Percentiles rank a stretch among this genome's conserved stretches.
These are phyloP conservation scores for Colletotrichum sp. DNA, from an alignment of 2,329 filamentous ascomycete species.

Conservation along the genomic window DNA sequence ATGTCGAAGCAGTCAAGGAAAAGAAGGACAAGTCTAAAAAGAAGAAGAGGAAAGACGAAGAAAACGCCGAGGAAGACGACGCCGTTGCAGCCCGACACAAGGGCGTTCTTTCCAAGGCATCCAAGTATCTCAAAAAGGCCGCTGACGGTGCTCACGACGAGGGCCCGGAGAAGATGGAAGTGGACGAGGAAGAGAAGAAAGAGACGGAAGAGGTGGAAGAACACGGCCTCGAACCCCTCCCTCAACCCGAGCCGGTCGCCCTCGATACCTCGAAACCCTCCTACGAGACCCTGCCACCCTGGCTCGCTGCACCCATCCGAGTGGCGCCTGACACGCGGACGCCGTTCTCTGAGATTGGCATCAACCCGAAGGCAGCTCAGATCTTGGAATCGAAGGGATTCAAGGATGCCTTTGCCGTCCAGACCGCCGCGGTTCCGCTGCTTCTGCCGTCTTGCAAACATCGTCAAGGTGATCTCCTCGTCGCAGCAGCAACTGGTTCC, in stretches of 20 bases:
- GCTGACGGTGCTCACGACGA: conserved; percentile 41
- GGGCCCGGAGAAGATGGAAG: conserved; percentile 33
- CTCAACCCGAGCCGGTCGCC: conserved; percentile 71
- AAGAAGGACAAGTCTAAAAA: conserved; percentile 28
- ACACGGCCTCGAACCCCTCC: conserved; percentile 80
- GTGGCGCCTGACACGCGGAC: conserved; percentile 64
- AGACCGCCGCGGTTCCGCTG: conserved; percentile 80
- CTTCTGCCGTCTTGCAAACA: conserved; percentile 69
- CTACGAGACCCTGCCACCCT: conserved; percentile 80
- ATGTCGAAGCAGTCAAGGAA: conserved; percentile 2
- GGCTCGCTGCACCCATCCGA: conserved; percentile 78
- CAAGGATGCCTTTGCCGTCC: conserved; percentile 76
- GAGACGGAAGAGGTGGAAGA: conserved; percentile 45
- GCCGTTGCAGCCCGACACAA: conserved; percentile 46
- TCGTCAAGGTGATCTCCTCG: conserved; percentile 77
- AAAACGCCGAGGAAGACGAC: conserved; percentile 26
- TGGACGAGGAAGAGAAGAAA: conserved; percentile 24
- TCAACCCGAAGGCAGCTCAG: conserved; percentile 63
- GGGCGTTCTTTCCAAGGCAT: conserved; percentile 57
- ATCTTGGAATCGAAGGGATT: conserved; percentile 73
- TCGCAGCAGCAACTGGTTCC: conserved; percentile 93
- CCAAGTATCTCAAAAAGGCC: conserved; percentile 57
- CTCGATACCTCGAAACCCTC: conserved; percentile 63
- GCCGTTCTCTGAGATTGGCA: conserved; percentile 67
- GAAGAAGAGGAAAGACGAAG: conserved; percentile 11